These are phyloP conservation scores for Fusarium liriodendri DNA, from an alignment of 2,329 filamentous ascomycete species.

Conservation along the genomic window DNA sequence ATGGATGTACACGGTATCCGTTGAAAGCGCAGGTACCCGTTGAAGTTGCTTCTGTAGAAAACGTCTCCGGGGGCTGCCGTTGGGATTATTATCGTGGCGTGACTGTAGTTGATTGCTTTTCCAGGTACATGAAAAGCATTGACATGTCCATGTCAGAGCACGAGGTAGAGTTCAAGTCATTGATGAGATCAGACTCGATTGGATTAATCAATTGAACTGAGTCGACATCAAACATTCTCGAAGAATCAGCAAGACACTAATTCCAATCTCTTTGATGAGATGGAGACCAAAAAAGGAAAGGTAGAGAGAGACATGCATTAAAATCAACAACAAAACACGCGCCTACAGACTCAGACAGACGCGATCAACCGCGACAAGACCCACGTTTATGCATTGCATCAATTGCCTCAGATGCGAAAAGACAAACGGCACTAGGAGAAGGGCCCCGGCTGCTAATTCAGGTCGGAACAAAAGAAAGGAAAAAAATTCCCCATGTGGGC, in stretches of 20 bases:
- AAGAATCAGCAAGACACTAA: background rate
- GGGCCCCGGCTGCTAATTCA: background rate
- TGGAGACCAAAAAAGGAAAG: background rate
- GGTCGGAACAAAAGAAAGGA: background rate
- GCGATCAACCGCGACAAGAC: background rate
- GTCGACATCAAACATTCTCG: background rate
- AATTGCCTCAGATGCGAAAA: background rate
- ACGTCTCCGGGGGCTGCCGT: background rate
- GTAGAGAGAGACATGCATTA: background rate
- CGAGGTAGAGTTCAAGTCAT: background rate
- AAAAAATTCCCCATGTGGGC: background rate
- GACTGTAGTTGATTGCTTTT: conserved; percentile 14
- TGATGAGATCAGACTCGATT: background rate
- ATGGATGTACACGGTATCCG: background rate
- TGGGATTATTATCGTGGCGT: background rate
- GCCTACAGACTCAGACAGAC: background rate
- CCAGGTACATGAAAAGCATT: background rate
- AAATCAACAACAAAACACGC: background rate
- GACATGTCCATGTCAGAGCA: background rate
- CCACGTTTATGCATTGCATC: background rate
- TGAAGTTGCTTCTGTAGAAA: background rate
- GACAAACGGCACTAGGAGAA: too few species aligned
- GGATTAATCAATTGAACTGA: background rate
- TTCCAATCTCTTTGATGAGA: background rate
- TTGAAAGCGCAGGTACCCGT: conserved; percentile 5